phyloP scores from a whole-genome alignment of 2,329 filamentous ascomycete species.

The Fusarium sp. region DNA sequence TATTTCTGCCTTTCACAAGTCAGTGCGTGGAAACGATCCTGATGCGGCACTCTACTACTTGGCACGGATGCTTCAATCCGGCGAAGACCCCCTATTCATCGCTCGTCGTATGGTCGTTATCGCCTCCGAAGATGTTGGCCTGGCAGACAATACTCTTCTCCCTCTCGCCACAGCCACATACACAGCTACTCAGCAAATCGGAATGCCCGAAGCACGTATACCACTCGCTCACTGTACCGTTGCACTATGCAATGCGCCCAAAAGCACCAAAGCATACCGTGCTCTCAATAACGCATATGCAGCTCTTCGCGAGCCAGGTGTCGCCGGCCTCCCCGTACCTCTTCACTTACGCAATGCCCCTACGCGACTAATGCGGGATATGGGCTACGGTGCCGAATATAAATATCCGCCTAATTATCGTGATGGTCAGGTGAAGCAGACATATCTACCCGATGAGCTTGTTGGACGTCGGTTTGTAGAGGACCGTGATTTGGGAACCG shows the following conservation, averaged over 20 bases:
- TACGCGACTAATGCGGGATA: conserved; percentile 90
- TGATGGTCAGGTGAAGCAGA: conserved; percentile 84
- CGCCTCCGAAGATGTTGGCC: conserved; percentile 91
- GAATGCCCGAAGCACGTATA: conserved; percentile 94
- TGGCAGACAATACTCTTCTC: conserved; percentile 88
- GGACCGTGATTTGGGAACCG: conserved; percentile 81
- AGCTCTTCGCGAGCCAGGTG: conserved; percentile 83
- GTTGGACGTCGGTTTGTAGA: conserved; percentile 81
- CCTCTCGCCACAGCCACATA: conserved; percentile 88
- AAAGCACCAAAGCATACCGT: conserved; percentile 89
- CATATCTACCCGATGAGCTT: conserved; percentile 87
- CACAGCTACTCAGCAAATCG: conserved; percentile 90
- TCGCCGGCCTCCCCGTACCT: conserved; percentile 85
- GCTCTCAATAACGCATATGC: conserved; percentile 84
- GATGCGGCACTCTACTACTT: conserved; percentile 96
- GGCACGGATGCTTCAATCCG: conserved; percentile 93
- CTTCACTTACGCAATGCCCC: conserved; percentile 92
- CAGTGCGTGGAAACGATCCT: conserved; percentile 86
- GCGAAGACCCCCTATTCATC: conserved; percentile 93
- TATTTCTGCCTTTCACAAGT: conserved; percentile 97
- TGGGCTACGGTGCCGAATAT: conserved; percentile 91
- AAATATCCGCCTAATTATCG: conserved; percentile 96
- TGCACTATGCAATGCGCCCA: conserved; percentile 83
- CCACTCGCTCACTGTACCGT: conserved; percentile 89
- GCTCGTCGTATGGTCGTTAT: conserved; percentile 94